Conservation (phyloP, 176 grass and related monocot genomes). For the Oryza meyeriana region DNA sequence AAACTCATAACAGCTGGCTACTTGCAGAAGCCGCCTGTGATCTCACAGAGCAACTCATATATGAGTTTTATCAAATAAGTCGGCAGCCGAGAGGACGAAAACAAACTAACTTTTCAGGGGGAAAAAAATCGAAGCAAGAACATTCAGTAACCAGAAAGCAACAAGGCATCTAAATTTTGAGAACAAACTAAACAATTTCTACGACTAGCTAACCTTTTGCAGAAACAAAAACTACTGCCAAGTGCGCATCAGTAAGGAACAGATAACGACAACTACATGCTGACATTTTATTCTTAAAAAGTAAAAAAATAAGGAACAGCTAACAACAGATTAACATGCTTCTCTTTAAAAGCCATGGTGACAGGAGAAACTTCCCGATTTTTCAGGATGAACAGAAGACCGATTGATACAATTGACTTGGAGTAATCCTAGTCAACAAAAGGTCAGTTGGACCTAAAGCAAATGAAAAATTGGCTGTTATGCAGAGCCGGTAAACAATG, state of each 20-base stretch:
- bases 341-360: background rate
- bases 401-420: slow-evolving; percentile 45
- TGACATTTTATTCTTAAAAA: background rate
- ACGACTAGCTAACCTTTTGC: background rate
- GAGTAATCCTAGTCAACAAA: slow-evolving; percentile 36
- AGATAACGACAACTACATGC: background rate
- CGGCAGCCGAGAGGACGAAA: background rate
- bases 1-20: no score
- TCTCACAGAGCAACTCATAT: no score
- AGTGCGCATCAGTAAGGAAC: background rate
- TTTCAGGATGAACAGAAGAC: slow-evolving; percentile 17
- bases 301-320: background rate
- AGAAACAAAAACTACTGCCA: background rate
- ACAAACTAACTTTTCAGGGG: background rate
- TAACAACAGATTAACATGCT: slow-evolving; percentile 7
- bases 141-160: background rate
- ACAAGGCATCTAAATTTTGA: background rate
- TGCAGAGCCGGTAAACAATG: slow-evolving; percentile 37
- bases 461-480: slow-evolving; percentile 28
- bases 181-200: background rate
- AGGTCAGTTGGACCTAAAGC: slow-evolving; percentile 44
- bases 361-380: slow-evolving; percentile 27
- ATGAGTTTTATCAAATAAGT: background rate
- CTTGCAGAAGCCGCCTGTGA: no score
- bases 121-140: background rate